These are phyloP conservation scores for Solanum bulbocastanum DNA, from an alignment of 257 asterid genomes.

Conservation along the genomic window DNA sequence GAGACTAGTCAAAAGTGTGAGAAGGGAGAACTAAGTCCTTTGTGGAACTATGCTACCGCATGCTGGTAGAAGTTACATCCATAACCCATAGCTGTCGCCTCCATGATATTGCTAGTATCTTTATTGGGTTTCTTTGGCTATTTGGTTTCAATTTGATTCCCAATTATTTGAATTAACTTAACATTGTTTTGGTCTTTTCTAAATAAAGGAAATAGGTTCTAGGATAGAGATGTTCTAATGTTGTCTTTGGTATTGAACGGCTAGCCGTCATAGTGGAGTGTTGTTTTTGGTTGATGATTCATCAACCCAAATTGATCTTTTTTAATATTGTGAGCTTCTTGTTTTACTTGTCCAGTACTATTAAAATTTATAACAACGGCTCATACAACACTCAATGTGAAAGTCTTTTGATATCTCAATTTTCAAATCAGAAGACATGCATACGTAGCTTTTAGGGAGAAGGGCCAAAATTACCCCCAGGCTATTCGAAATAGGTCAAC, in stretches of 20 bases:
- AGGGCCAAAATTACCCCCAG: neutral
- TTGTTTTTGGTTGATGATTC: neutral
- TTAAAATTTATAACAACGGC: neutral
- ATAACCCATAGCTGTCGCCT: neutral
- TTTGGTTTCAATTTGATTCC: neutral
- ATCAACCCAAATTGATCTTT: neutral
- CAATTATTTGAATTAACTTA: neutral
- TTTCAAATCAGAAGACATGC: neutral
- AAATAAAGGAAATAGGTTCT: neutral
- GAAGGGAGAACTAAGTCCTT: neutral
- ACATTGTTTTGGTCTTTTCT: neutral
- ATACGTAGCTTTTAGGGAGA: neutral
- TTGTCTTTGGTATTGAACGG: neutral
- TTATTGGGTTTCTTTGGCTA: neutral
- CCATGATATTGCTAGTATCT: neutral
- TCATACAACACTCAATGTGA: neutral
- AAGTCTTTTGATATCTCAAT: neutral
- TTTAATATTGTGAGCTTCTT: neutral
- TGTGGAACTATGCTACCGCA: neutral
- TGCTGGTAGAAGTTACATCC: neutral
- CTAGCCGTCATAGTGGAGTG: neutral
- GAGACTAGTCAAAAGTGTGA: neutral
- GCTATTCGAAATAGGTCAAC: neutral
- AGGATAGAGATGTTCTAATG: neutral
- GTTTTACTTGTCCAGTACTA: neutral